Evolutionary conservation across 2,329 filamentous ascomycete species (phyloP).

Genomic region (Nigrospora oryzae): DNA sequence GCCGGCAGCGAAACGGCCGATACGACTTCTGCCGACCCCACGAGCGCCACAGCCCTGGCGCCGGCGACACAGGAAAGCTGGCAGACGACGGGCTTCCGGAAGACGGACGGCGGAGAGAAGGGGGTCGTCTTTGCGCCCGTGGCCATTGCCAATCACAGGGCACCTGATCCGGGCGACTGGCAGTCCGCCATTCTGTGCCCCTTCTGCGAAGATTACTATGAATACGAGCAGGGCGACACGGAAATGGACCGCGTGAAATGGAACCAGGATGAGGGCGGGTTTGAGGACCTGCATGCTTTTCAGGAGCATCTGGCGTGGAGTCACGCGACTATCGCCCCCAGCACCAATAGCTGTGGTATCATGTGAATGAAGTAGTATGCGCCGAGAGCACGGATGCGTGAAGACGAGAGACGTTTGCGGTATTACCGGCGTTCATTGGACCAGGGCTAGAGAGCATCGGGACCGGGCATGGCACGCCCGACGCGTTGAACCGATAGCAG

Average conservation of each 20-base stretch:
- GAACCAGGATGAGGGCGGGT: slow-evolving; percentile 36
- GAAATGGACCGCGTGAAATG: slow-evolving; percentile 41
- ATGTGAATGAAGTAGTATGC: slow-evolving; percentile 30
- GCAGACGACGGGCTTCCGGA: slow-evolving; percentile 38
- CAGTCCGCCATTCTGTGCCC: slow-evolving; percentile 43
- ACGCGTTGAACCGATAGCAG: too few relatives aligned
- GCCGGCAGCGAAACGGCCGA: background rate
- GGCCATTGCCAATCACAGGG: slow-evolving; percentile 48
- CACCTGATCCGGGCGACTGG: slow-evolving; percentile 42
- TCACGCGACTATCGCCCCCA: slow-evolving; percentile 32
- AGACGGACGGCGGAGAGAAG: slow-evolving; percentile 34
- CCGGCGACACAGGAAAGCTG: slow-evolving; percentile 31
- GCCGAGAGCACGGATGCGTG: too few relatives aligned
- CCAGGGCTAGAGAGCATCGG: background rate
- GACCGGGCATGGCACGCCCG: background rate
- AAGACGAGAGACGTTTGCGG: too few relatives aligned
- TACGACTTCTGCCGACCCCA: slow-evolving; percentile 9
- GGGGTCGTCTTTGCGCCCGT: slow-evolving; percentile 47
- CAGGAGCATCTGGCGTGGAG: slow-evolving; percentile 50
- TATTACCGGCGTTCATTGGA: too few relatives aligned
- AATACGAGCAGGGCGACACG: slow-evolving; percentile 38
- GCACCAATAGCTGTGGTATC: slow-evolving; percentile 30
- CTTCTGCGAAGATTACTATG: slow-evolving; percentile 46
- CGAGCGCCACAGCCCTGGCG: slow-evolving; percentile 7
- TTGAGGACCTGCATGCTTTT: slow-evolving; percentile 38